Evolutionary conservation across 139 green algal species (phyloP).

Genomic region (Closterium sp.): DNA sequence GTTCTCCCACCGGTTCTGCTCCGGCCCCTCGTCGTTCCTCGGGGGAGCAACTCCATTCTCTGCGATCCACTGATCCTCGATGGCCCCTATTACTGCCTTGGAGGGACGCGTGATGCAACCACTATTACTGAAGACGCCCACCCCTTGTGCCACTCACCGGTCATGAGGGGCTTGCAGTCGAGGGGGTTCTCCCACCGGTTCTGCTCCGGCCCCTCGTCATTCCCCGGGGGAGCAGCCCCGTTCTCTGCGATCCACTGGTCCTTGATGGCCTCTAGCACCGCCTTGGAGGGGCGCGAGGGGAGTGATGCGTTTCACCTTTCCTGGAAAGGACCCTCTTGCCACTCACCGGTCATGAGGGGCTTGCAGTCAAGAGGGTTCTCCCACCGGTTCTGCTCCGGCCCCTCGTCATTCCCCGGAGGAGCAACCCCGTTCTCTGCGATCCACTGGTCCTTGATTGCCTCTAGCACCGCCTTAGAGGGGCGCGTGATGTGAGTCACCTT

Average conservation of each 20-base stretch:
- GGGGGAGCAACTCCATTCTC: constrained; percentile 2
- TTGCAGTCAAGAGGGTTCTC: constrained; percentile 54
- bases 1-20: constrained; percentile 52
- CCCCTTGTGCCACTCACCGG: too few species aligned
- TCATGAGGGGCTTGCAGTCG: constrained; percentile 31
- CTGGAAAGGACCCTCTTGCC: background rate
- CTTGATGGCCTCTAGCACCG: constrained; percentile 31
- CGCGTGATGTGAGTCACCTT: constrained; percentile 41
- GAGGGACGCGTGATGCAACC: constrained; percentile 39
- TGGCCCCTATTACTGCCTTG: constrained; percentile 27
- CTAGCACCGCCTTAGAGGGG: constrained; percentile 32
- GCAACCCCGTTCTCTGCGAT: constrained; percentile 9
- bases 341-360: constrained; percentile 51
- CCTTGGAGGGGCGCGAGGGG: background rate
- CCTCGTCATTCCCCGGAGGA: constrained; percentile 41
- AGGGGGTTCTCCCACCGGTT: constrained; percentile 44
- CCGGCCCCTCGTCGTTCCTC: constrained; percentile 34
- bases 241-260: constrained; percentile 15
- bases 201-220: constrained; percentile 30
- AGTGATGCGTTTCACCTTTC: constrained; percentile 24
- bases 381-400: constrained; percentile 37
- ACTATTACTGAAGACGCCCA: too few species aligned
- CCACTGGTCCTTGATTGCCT: constrained; percentile 44
- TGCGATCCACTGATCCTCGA: constrained; percentile 38
- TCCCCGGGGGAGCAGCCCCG: constrained; percentile 6